These are phyloP conservation scores for Cordyceps tenuipes DNA, from an alignment of 2,329 filamentous ascomycete genomes.

Conservation along the genomic window DNA sequence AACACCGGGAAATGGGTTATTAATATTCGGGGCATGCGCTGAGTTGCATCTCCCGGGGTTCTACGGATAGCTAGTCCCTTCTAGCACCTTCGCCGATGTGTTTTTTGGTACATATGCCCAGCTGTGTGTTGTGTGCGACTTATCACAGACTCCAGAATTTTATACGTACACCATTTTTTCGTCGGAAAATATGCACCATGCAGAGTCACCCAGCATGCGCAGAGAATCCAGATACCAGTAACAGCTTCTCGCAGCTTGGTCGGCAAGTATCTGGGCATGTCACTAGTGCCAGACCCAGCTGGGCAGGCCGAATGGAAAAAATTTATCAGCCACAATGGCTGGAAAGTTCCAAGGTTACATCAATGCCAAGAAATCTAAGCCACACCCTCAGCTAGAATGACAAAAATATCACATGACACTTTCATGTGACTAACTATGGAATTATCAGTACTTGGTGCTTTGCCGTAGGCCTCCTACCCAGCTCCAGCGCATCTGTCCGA, in stretches of 20 bases:
- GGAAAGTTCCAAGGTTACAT: conserved; percentile 3
- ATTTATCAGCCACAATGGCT: conserved; percentile 10
- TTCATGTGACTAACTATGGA: background rate
- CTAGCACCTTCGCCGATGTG: background rate
- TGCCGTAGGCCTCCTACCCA: no score
- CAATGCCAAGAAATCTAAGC: conserved; percentile 9
- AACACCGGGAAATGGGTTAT: background rate
- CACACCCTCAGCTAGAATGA: conserved; percentile 9
- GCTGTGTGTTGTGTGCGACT: no score
- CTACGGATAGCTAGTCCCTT: background rate
- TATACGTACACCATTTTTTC: background rate
- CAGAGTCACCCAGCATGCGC: background rate
- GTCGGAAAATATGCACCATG: background rate
- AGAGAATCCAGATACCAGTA: background rate
- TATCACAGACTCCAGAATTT: background rate
- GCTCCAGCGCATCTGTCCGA: background rate
- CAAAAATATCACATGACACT: conserved; percentile 6
- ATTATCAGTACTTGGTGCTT: background rate
- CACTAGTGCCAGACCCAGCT: conserved; percentile 5
- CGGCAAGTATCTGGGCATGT: background rate
- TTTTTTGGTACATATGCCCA: background rate
- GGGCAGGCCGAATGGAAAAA: conserved; percentile 6
- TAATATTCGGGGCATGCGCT: background rate
- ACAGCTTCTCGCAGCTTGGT: background rate
- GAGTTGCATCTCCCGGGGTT: background rate